These are phyloP conservation scores for Eustoma russellianum DNA, from an alignment of 257 asterid genomes.

Conservation along the genomic window DNA sequence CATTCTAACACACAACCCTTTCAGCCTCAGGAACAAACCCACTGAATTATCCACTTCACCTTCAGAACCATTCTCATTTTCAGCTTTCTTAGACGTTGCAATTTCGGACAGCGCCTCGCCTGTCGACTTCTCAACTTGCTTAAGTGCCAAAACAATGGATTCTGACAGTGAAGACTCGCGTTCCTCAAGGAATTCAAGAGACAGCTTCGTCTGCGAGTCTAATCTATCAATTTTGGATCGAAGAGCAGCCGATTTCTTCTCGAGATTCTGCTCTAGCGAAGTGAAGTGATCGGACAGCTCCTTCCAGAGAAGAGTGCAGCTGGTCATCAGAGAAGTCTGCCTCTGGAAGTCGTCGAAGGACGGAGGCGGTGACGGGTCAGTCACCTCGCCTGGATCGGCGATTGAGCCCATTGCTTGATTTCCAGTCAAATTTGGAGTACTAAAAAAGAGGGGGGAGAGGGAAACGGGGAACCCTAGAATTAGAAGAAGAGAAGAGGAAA, in stretches of 20 bases:
- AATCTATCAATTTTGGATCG: conserved; percentile 42
- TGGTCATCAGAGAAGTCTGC: conserved; percentile 94
- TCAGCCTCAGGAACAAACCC: conserved; percentile 55
- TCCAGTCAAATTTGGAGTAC: background rate
- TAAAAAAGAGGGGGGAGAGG: conserved; percentile 6
- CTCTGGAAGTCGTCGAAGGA: conserved; percentile 96
- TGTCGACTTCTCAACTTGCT: conserved; percentile 24
- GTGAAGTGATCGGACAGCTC: conserved; percentile 96
- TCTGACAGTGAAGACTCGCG: conserved; percentile 67
- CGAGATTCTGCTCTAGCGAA: conserved; percentile 73
- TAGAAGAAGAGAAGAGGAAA: conserved; percentile 4
- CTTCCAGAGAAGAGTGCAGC: conserved; percentile 98
- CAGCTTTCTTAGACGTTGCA: background rate
- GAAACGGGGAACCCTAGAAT: conserved; percentile 33
- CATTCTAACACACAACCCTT: conserved; percentile 49
- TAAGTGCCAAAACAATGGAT: conserved; percentile 46
- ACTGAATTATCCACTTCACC: conserved; percentile 60
- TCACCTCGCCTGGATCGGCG: conserved; percentile 89
- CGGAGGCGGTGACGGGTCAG: conserved; percentile 33
- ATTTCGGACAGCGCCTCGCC: conserved; percentile 10
- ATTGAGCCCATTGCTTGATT: conserved; percentile 54
- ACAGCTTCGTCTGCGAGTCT: conserved; percentile 42
- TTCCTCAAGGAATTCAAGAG: conserved; percentile 46
- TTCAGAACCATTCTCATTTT: conserved; percentile 9
- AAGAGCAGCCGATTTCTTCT: conserved; percentile 55